Conservation (phyloP, 2,329 filamentous ascomycete genomes). For the Pseudopyricularia javanii region DNA sequence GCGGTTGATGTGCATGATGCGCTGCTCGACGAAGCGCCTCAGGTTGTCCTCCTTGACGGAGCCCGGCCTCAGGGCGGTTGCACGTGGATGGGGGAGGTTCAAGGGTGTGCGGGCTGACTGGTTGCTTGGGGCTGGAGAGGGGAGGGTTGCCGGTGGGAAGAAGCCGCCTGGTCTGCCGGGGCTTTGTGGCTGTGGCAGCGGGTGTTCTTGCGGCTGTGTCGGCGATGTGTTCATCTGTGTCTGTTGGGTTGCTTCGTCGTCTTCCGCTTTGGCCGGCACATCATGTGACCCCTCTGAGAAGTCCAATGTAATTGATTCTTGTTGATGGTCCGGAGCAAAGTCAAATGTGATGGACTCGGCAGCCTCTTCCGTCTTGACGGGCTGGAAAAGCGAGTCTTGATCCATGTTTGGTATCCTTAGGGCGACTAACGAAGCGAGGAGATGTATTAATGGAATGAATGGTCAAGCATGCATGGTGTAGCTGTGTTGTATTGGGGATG, state of each 20-base stretch:
- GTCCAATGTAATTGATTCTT: neutral
- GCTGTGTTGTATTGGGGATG: too few relatives aligned
- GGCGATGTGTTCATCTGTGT: neutral
- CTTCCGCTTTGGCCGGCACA: slow-evolving; percentile 8
- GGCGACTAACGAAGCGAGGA: too few relatives aligned
- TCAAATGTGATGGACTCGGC: neutral
- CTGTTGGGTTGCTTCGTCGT: neutral
- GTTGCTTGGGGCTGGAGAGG: slow-evolving; percentile 37
- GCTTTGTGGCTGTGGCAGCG: slow-evolving; percentile 8
- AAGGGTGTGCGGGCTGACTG: slow-evolving; percentile 25
- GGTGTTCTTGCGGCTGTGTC: neutral
- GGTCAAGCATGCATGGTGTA: too few relatives aligned
- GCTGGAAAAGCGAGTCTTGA: neutral
- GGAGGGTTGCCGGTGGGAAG: slow-evolving; percentile 28
- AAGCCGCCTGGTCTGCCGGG: slow-evolving; percentile 35
- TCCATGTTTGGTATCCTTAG: too few relatives aligned
- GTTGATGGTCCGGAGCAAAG: neutral
- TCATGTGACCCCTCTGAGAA: neutral
- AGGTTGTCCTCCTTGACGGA: slow-evolving; percentile 49
- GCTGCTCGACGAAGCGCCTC: slow-evolving; percentile 42
- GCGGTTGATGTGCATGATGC: slow-evolving; percentile 39
- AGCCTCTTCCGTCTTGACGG: neutral
- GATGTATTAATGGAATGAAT: too few relatives aligned
- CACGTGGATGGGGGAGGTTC: slow-evolving; percentile 42
- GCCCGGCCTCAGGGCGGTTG: slow-evolving; percentile 37